Evolutionary conservation across 1,139 yeast species (phyloP), one percentile per base, ranked within the genome.

Genomic region (Protomyces macrosporus): DNA sequence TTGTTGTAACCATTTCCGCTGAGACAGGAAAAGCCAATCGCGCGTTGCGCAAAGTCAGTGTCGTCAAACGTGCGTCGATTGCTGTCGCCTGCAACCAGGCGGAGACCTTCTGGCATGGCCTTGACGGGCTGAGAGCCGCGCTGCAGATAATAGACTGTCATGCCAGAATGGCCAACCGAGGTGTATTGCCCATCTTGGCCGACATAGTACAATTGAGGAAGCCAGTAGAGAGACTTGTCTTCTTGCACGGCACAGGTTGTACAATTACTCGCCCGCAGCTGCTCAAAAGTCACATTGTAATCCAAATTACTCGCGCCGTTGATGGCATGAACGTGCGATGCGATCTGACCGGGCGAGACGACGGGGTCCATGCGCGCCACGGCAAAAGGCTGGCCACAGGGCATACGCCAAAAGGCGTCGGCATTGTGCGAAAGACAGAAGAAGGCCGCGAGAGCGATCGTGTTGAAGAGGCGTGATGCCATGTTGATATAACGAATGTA

Each of bases 181-280:
- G 37, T 42, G 37, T 58, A 63, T 6, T 55, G 36, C 6, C 64
- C 64, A 33, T 60, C 52, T 45, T 53, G 53, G 42, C 48, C 55
- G 42, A 32, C 42, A 51, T 60, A 63, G 54, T 63, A 63, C 33
- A 63, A 51, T 35, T 52, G 60, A 9, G 65, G 65, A 3, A 50
- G 53, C 66, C 66, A 64, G 53, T 64, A 64, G 16, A 52, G 51
- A 34, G 65, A 61, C 32, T 61, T 48, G 48, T 64, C 66, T 42
- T 51, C 55, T 23, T 52, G 53, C 12, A 57, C 62, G 32, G 48
- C 55, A 53, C 66, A 64, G 4, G 66, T 54, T 4, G 66, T 55
- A 45, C 66, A 64, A 9, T 51, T 30, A 39, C 58, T 45, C 10
- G 39, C 51, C 32, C 54, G 35, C 30, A 54, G 59, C 51, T 36